Evolutionary conservation across 441 rosid species (phyloP).

Genomic region (Pelargonium fulgidum): DNA sequence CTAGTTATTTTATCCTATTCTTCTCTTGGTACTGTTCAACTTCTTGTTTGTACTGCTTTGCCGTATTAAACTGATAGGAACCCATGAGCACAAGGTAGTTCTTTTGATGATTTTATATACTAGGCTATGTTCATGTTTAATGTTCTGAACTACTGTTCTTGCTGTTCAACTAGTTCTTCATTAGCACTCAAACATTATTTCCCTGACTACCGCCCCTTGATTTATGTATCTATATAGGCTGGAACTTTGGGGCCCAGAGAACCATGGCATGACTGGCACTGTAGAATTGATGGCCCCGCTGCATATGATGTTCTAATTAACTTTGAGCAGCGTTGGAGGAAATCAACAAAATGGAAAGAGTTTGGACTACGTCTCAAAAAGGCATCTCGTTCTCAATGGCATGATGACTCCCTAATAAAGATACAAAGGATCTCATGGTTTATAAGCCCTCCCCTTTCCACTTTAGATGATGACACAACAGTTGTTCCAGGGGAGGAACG

Average conservation of each 20-base stretch:
- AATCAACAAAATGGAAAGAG: slow-evolving; percentile 71
- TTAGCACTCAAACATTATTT: too few relatives aligned
- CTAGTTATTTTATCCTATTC: too few relatives aligned
- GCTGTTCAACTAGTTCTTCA: too few relatives aligned
- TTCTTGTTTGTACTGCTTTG: too few relatives aligned
- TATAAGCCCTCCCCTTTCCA: slow-evolving; percentile 14
- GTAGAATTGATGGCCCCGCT: slow-evolving; percentile 89
- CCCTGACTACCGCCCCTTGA: not conserved
- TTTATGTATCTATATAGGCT: not conserved
- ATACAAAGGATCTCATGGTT: slow-evolving; percentile 77
- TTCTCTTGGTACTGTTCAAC: too few relatives aligned
- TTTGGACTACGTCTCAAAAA: slow-evolving; percentile 40
- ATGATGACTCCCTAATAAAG: slow-evolving; percentile 77
- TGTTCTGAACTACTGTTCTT: too few relatives aligned
- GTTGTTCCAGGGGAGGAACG: not conserved
- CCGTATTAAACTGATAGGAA: too few relatives aligned
- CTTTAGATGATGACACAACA: slow-evolving; percentile 51
- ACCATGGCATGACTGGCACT: slow-evolving; percentile 95
- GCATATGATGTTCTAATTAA: slow-evolving; percentile 86
- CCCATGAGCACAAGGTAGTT: too few relatives aligned
- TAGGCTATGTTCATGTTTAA: too few relatives aligned
- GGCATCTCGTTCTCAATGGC: slow-evolving; percentile 19
- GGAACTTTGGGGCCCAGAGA: slow-evolving; percentile 44
- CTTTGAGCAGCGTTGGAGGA: slow-evolving; percentile 91
- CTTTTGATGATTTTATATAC: too few relatives aligned